These are phyloP conservation scores for Suillus subalutaceus DNA, from an alignment of 768 basidiomycete species.

Conservation along the genomic window DNA sequence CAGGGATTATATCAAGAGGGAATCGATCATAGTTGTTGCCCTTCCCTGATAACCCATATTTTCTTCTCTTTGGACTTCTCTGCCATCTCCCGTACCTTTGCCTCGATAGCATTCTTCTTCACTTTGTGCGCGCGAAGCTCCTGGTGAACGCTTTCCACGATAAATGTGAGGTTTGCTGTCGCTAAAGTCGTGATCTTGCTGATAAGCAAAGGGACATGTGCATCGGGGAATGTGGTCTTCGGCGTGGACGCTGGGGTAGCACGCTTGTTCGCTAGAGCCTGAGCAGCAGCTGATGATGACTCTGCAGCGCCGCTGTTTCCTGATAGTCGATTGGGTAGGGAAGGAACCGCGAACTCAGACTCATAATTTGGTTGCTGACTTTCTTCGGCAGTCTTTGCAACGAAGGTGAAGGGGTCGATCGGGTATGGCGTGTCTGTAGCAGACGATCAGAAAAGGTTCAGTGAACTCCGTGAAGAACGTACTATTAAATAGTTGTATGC, in stretches of 20 bases:
- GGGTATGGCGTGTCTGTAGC: constrained; percentile 67
- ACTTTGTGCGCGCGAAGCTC: constrained; percentile 70
- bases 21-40: background rate
- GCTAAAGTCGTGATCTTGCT: constrained; percentile 63
- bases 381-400: constrained; percentile 51
- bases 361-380: constrained; percentile 27
- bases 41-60: constrained; percentile 68
- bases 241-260: constrained; percentile 30
- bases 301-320: constrained; percentile 20
- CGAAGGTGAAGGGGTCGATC: constrained; percentile 78
- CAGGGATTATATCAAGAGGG: background rate
- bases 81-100: constrained; percentile 74
- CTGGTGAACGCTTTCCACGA: constrained; percentile 75
- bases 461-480: constrained; percentile 23
- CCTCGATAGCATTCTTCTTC: constrained; percentile 84
- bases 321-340: constrained; percentile 43
- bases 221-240: constrained; percentile 71
- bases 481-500: constrained; percentile 88
- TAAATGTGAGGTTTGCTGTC: constrained; percentile 61
- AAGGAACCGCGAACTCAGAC: constrained; percentile 48
- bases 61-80: constrained; percentile 76
- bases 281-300: constrained; percentile 18
- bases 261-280: constrained; percentile 30
- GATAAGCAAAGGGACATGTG: constrained; percentile 60
- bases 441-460: constrained; percentile 9